phyloP scores from a whole-genome alignment of 176 grass and related monocot species.

The Hordeum marinum region DNA sequence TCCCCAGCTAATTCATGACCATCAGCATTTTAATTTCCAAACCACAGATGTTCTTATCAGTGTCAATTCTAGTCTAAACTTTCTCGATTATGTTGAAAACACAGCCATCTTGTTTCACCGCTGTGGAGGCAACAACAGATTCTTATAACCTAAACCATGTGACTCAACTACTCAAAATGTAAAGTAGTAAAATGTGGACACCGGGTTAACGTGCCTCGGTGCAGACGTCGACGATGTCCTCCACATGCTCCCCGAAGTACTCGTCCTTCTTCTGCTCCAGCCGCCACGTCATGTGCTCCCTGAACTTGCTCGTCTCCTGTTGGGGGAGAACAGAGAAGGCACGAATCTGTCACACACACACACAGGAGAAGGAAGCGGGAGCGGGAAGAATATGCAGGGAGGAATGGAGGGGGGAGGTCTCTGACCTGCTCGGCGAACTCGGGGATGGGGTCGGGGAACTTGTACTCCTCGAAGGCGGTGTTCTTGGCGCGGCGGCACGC shows the following conservation, averaged over 20 bases:
- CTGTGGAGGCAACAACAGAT: background rate
- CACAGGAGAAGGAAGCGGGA: background rate
- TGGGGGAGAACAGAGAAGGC: background rate
- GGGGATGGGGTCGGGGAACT: conserved; percentile 85
- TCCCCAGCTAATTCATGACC: background rate
- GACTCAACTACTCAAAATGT: background rate
- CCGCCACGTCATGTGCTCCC: conserved; percentile 70
- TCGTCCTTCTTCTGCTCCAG: conserved; percentile 64
- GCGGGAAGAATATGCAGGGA: background rate
- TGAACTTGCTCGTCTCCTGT: conserved; percentile 81
- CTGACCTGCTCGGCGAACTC: conserved; percentile 71
- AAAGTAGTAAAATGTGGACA: background rate
- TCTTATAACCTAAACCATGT: background rate
- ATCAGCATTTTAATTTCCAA: background rate
- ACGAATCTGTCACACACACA: background rate
- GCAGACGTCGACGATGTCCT: conserved; percentile 83
- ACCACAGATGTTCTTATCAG: background rate
- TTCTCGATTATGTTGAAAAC: background rate
- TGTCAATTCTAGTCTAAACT: background rate
- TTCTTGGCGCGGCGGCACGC: conserved; percentile 48
- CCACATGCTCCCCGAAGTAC: conserved; percentile 70
- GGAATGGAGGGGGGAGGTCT: background rate
- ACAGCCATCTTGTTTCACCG: background rate
- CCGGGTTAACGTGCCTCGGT: conserved; percentile 49
- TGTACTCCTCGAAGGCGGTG: conserved; percentile 54